Evolutionary conservation across 768 basidiomycete species (phyloP).

Genomic region (Chalciporus sphaerocephalus): DNA sequence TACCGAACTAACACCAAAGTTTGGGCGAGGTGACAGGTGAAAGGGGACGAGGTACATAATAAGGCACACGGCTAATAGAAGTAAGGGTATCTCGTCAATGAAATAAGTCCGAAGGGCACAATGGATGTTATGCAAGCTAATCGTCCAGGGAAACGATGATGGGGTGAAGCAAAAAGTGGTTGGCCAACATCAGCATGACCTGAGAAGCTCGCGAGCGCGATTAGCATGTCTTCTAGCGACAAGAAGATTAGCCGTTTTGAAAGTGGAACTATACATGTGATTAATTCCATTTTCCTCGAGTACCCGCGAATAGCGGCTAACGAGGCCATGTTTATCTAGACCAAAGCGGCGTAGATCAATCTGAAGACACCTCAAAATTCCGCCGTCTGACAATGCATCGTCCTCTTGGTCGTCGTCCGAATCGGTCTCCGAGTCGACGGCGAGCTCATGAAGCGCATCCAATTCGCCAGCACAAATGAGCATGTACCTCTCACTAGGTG

Average conservation of each 20-base stretch:
- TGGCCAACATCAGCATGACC: slow-evolving; percentile 47
- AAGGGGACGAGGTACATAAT: neutral
- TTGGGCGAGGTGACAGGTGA: neutral
- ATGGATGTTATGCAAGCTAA: neutral
- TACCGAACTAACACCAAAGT: slow-evolving; percentile 4
- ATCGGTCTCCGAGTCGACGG: slow-evolving; percentile 28
- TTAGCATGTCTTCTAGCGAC: slow-evolving; percentile 56
- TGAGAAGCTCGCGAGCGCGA: slow-evolving; percentile 55
- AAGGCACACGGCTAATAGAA: slow-evolving; percentile 1
- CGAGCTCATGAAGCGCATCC: slow-evolving; percentile 48
- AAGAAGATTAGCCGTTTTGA: slow-evolving; percentile 75
- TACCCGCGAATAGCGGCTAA: slow-evolving; percentile 70
- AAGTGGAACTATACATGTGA: slow-evolving; percentile 83
- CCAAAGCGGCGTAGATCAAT: slow-evolving; percentile 72
- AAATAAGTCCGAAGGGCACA: slow-evolving; percentile 7
- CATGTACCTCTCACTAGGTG: slow-evolving; percentile 66
- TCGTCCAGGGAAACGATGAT: neutral
- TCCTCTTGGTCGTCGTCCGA: slow-evolving; percentile 39
- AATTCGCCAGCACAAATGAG: slow-evolving; percentile 70
- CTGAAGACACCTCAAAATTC: slow-evolving; percentile 62
- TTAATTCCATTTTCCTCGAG: slow-evolving; percentile 72
- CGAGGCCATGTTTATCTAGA: slow-evolving; percentile 73
- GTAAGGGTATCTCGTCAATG: slow-evolving; percentile 15
- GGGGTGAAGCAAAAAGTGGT: slow-evolving; percentile 1
- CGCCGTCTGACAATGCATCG: slow-evolving; percentile 32